A percentile compares a stretch with the other conserved stretches of the same genome.
Evolutionary conservation across 805 yeast genomes (phyloP).

Genomic region (Kodamaea kakaduensis): DNA sequence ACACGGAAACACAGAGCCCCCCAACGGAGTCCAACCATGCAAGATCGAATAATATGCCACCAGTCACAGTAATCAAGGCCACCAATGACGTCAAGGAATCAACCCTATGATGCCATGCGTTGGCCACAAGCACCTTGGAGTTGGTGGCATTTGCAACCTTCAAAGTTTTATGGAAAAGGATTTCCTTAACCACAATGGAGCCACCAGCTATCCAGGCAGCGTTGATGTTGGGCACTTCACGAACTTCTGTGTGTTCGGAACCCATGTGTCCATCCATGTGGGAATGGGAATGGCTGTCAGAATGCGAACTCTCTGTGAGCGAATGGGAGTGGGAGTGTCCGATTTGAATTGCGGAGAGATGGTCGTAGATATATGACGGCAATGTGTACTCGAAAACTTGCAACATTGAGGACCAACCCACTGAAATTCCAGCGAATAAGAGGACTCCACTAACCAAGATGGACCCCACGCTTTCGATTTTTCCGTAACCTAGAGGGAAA

Average conservation of each 20-base stretch:
- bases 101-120: constrained; percentile 98
- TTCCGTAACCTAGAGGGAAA: constrained; percentile 89
- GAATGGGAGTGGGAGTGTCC: constrained; percentile 46
- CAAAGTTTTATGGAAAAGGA: constrained; percentile 80
- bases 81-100: constrained; percentile 90
- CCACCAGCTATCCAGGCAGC: constrained; percentile 97
- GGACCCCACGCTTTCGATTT: constrained; percentile 89
- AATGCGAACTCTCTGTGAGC: constrained; percentile 27
- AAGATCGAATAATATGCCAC: constrained; percentile 73
- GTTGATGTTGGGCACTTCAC: constrained; percentile 56
- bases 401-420: constrained; percentile 80
- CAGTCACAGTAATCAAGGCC: constrained; percentile 81
- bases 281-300: constrained; percentile 20
- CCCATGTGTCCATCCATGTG: not conserved
- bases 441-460: constrained; percentile 80
- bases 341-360: constrained; percentile 44
- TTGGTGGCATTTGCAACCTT: constrained; percentile 72
- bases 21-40: constrained; percentile 91
- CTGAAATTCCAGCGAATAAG: constrained; percentile 82
- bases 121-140: constrained; percentile 88
- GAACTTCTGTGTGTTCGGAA: constrained; percentile 1
- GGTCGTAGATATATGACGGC: constrained; percentile 58
- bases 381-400: constrained; percentile 63
- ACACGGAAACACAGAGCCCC: constrained; percentile 76
- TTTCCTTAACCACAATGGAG: constrained; percentile 81